These are phyloP conservation scores for Nitzschia palea DNA, from an alignment of 108 stramenopile genomes.

Conservation along the genomic window DNA sequence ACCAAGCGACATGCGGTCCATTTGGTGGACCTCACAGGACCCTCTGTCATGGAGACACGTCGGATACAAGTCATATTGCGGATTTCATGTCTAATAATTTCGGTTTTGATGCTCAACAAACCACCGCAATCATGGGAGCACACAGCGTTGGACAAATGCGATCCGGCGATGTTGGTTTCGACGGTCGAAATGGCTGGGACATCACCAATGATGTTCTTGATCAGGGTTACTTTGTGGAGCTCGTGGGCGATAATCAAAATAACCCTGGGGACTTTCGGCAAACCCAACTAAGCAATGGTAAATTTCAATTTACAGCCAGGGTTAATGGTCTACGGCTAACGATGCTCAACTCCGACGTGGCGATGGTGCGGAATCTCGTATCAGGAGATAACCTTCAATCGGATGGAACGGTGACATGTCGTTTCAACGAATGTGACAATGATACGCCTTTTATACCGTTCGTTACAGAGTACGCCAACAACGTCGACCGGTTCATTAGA, in stretches of 20 bases:
- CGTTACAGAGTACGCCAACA: constrained; percentile 9
- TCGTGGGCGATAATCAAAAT: neutral
- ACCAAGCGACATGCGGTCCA: constrained; percentile 3
- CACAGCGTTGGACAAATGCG: constrained; percentile 48
- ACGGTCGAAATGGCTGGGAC: constrained; percentile 32
- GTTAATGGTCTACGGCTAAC: constrained; percentile 10
- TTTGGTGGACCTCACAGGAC: constrained; percentile 23
- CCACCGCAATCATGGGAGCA: constrained; percentile 61
- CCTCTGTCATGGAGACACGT: constrained; percentile 29
- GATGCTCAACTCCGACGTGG: constrained; percentile 42
- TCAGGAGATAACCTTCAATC: constrained; percentile 1
- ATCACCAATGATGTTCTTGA: constrained; percentile 21
- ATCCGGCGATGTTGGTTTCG: constrained; percentile 44
- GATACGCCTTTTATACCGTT: constrained; percentile 30
- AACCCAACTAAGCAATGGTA: constrained; percentile 3
- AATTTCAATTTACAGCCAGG: constrained; percentile 34
- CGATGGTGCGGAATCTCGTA: constrained; percentile 34
- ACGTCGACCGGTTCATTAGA: constrained; percentile 8
- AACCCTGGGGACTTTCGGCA: neutral
- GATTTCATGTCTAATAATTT: constrained; percentile 47
- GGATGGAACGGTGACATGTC: constrained; percentile 20
- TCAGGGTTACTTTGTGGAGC: constrained; percentile 13
- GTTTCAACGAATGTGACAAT: constrained; percentile 13
- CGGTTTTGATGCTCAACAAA: constrained; percentile 40
- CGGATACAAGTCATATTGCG: constrained; percentile 16